Evolutionary conservation across 1,284 basidiomycete genomes (phyloP).

Genomic region (Sanghuangporus sanghuang): DNA sequence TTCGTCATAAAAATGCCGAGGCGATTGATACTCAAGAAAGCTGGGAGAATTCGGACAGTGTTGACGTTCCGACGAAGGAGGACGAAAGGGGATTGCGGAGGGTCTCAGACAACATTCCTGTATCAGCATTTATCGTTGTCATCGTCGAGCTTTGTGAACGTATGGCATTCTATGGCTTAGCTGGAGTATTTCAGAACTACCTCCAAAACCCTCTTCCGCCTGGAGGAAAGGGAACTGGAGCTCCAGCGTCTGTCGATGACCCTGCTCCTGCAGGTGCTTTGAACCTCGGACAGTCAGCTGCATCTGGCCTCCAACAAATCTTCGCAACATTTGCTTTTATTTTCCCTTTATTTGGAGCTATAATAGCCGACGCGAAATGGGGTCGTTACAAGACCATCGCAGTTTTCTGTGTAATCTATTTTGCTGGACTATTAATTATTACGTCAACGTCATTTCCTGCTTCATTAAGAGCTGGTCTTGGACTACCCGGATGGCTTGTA

Average conservation of each 20-base stretch:
- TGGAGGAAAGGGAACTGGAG: slow-evolving; percentile 45
- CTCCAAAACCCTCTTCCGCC: slow-evolving; percentile 43
- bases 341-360: slow-evolving; percentile 43
- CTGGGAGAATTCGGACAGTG: slow-evolving; percentile 28
- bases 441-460: slow-evolving; percentile 12
- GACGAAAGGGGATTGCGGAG: slow-evolving; percentile 41
- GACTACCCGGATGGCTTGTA: slow-evolving; percentile 19
- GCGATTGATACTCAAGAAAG: background rate
- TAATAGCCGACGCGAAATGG: slow-evolving; percentile 52
- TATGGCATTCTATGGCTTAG: slow-evolving; percentile 44
- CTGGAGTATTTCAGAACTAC: slow-evolving; percentile 45
- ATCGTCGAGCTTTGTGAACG: slow-evolving; percentile 50
- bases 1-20: background rate
- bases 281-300: slow-evolving; percentile 20
- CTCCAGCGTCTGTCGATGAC: slow-evolving; percentile 34
- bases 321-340: slow-evolving; percentile 46
- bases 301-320: slow-evolving; percentile 36
- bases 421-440: slow-evolving; percentile 24
- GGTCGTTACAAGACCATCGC: slow-evolving; percentile 61
- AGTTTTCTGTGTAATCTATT: slow-evolving; percentile 38
- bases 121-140: slow-evolving; percentile 40
- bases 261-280: slow-evolving; percentile 44
- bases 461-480: slow-evolving; percentile 19
- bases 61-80: slow-evolving; percentile 46
- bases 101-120: slow-evolving; percentile 39